Base-by-base conservation (phyloP, 106 monocot genomes). In the Platanthera zijinensis region DNA sequence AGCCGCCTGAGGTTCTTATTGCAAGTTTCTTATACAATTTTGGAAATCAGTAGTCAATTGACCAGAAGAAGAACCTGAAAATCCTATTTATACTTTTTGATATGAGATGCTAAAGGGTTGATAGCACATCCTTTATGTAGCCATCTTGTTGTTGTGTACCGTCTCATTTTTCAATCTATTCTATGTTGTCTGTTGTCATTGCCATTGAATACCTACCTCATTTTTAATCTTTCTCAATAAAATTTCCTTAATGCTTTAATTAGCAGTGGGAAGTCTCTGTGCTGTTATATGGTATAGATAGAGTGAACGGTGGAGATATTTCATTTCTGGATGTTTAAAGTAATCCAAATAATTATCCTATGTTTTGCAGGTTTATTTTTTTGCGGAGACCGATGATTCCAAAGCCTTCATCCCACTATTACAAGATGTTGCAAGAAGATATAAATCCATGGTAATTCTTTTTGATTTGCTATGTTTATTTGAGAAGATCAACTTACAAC, bases 311-410 rank as follows among this genome's bases (percentile, higher is more conserved):
- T 25, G 32, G 30, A 7, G 7, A 1, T 66, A 11, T 66, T 32
- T 30, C 32, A 10, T 66, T 32, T 32, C 66, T 66, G 66, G 32
- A 66, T 39, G 32, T 32, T 30, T 32, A 30, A 13, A 10, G 8
- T 32, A 3, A 32, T 66, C 5, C 30, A 39, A 66, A 66, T 32
- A 3, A 45, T 48, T 15, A 45, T 61, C 28, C 13, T 62, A 48
- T 53, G 79, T 75, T 22, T 66, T 81, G 50, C 86, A 99, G 97
- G 89, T 94, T 54, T 94, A 83, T 81, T 18, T 88, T 63, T 85
- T 99, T 88, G 91, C 91, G 14, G 82, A 88, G 74, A 76, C 82
- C 73, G 86, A 90, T 76, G 87, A 94, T 56, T 91, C 88, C 19
- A 79, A 91, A 32, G 39, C 76, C 50, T 80, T 85, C 59, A 69